Percentiles rank a stretch among this genome's conserved stretches.
These are phyloP conservation scores for Ceratobasidium sp. DNA, from an alignment of 1,284 basidiomycete genomes.

Conservation along the genomic window DNA sequence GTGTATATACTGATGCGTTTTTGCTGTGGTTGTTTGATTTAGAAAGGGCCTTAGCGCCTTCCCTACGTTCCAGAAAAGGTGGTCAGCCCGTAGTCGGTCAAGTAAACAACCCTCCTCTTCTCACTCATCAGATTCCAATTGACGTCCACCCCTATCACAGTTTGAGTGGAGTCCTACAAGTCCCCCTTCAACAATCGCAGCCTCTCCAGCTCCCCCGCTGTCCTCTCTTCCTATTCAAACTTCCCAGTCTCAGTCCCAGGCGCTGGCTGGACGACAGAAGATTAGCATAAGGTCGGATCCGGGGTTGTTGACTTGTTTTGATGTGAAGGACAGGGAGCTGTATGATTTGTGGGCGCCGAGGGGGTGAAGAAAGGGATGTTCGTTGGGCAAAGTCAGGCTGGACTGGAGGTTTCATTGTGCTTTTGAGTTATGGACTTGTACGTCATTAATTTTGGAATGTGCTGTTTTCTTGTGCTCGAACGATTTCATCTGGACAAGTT, in stretches of 20 bases:
- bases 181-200: constrained; percentile 29
- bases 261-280: constrained; percentile 18
- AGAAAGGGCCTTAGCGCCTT: constrained; percentile 34
- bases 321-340: constrained; percentile 41
- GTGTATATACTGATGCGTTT: too few relatives aligned
- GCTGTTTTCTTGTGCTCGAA: too few relatives aligned
- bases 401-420: too few relatives aligned
- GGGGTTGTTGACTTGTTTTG: constrained; percentile 41
- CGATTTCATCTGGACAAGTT: too few relatives aligned
- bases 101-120: background rate
- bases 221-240: background rate
- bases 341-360: constrained; percentile 44
- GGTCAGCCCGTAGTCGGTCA: constrained; percentile 27
- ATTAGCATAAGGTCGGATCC: constrained; percentile 39
- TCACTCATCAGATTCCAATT: background rate
- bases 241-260: background rate
- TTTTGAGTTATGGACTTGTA: too few relatives aligned
- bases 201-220: constrained; percentile 2
- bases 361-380: background rate
- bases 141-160: background rate
- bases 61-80: constrained; percentile 29
- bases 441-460: too few relatives aligned
- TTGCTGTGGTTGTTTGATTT: background rate
- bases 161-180: constrained; percentile 29
- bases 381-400: too few relatives aligned